Conservation (phyloP, 352 stramenopile genomes). For the Globisporangium heterothallicum region DNA sequence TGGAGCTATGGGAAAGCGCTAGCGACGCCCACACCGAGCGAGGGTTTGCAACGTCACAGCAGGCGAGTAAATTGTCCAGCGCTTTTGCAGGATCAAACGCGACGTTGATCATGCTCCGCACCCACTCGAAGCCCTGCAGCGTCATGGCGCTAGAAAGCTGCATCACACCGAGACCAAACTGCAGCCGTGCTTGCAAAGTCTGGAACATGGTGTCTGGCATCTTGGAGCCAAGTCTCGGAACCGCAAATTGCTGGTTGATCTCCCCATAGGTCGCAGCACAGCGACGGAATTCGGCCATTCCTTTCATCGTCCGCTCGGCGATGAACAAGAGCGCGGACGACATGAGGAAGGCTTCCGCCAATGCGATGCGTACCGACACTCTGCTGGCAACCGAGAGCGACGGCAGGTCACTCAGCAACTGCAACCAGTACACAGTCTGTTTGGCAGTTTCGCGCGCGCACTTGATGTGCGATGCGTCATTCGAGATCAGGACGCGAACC, state of each 20-base stretch:
- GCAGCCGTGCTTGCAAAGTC: slow-evolving; percentile 16
- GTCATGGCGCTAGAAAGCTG: slow-evolving; percentile 23
- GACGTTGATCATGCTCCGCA: slow-evolving; percentile 16
- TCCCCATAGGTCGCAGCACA: slow-evolving; percentile 20
- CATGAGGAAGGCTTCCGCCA: slow-evolving; percentile 31
- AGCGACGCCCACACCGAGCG: slow-evolving; percentile 28
- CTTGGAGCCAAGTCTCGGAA: neutral
- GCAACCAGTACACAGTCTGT: slow-evolving; percentile 23
- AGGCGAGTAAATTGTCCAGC: slow-evolving; percentile 22
- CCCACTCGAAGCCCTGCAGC: slow-evolving; percentile 25
- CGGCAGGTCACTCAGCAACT: slow-evolving; percentile 21
- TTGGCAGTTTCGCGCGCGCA: slow-evolving; percentile 17
- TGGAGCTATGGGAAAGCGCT: slow-evolving; percentile 24
- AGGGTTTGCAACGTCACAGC: slow-evolving; percentile 7
- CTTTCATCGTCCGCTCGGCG: slow-evolving; percentile 22
- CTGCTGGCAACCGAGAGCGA: slow-evolving; percentile 25
- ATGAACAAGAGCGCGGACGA: slow-evolving; percentile 22
- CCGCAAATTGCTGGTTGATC: slow-evolving; percentile 9
- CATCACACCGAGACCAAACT: slow-evolving; percentile 28
- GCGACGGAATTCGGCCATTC: slow-evolving; percentile 21
- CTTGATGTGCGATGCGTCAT: slow-evolving; percentile 23
- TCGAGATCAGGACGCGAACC: slow-evolving; percentile 32
- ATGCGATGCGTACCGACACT: slow-evolving; percentile 14
- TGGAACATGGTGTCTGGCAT: slow-evolving; percentile 12
- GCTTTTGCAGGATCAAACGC: slow-evolving; percentile 20